Evolutionary conservation across 2,329 filamentous ascomycete genomes (phyloP), one percentile per base, ranked within the genome.

Genomic region (Sporothrix variecibatus): DNA sequence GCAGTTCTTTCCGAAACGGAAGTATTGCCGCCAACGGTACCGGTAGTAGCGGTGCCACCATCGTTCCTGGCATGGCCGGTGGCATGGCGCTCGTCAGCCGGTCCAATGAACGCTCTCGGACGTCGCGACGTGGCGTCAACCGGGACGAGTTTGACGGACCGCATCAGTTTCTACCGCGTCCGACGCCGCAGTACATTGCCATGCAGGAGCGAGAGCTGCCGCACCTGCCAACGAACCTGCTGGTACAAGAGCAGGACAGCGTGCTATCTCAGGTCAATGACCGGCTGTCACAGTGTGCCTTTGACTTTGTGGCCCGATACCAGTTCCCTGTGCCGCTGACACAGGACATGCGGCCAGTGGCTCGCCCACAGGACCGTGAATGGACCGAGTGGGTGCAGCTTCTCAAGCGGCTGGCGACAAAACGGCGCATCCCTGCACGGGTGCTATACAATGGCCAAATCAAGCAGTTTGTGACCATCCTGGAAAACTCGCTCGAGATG

Each of bases 371-470:
- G 79, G 93, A 95, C 82, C 88, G 93, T 76, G 94, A 96, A 82
- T 97, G 94, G 94, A 95, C 93, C 64, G 94, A 97, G 83, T 97
- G 94, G 94, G 94, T 95, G 73, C 94, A 95, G 82, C 88, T 97
- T 74, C 86, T 97, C 78, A 96, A 96, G 84, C 88, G 93, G 69
- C 87, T 97, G 74, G 94, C 94, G 43, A 97, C 94, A 46, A 96
- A 95, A 84, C 89, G 94, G 77, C 90, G 94, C 76, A 95, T 97
- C 78, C 94, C 94, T 6, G 93, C 94, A 65, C 87, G 93, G 73
- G 92, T 96, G 26, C 85, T 97, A 60, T 96, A 95, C 85, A 93
- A 96, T 81, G 93, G 93, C 75, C 94, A 97, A 83, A 97, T 97
- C 83, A 96, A 95, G 84, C 93, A 96, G 82, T 91, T 97, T 82